Conservation (phyloP, 306 rosid genomes). For the Benincasa hispida region DNA sequence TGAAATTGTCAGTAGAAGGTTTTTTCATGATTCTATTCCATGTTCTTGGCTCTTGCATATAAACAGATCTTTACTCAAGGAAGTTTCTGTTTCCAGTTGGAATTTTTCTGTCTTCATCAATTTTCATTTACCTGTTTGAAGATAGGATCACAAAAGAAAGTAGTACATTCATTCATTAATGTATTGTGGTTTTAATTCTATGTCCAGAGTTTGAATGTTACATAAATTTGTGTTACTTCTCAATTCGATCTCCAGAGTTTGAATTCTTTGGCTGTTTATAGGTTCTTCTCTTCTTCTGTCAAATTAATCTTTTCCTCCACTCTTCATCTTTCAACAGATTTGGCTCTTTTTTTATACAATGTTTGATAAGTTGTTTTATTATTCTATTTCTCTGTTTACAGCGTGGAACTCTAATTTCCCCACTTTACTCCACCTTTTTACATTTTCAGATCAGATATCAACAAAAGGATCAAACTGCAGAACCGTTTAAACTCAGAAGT, state of each 20-base stretch:
- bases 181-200: not conserved
- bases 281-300: not conserved
- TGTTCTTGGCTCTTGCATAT: not conserved
- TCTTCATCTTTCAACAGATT: not conserved
- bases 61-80: not conserved
- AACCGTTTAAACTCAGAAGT: not conserved
- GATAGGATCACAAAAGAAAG: not conserved
- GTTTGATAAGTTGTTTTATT: not conserved
- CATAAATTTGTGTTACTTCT: too few relatives aligned
- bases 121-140: not conserved
- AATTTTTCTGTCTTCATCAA: not conserved
- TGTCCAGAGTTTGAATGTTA: not conserved
- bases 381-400: not conserved
- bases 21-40: not conserved
- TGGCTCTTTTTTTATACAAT: not conserved
- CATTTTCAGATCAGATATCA: constrained; percentile 9
- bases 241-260: not conserved
- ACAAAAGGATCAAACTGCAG: not conserved
- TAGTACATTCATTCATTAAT: not conserved
- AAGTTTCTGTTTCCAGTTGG: not conserved
- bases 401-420: not conserved
- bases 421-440: not conserved
- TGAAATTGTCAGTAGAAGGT: not conserved
- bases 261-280: not conserved
- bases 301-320: not conserved